Conservation (phyloP, 441 rosid genomes). For the Lagerstroemia fauriei region DNA sequence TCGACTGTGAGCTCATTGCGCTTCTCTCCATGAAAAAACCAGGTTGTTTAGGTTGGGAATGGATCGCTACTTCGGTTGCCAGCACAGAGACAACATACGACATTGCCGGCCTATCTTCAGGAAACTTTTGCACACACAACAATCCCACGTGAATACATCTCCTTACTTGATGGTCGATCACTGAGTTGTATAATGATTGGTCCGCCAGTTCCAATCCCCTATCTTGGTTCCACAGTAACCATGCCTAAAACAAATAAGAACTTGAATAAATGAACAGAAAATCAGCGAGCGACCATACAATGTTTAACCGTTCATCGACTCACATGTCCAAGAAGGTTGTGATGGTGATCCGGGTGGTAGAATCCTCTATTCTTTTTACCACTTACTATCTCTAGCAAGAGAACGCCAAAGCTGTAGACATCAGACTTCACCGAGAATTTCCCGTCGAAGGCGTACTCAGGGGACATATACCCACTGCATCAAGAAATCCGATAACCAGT, state of each 20-base stretch:
- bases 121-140: conserved; percentile 19
- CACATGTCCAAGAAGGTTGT: conserved; percentile 39
- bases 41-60: conserved; percentile 32
- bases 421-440: conserved; percentile 42
- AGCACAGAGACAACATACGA: conserved; percentile 33
- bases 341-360: conserved; percentile 36
- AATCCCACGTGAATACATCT: conserved; percentile 32
- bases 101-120: conserved; percentile 40
- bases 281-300: not conserved
- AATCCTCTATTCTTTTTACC: conserved; percentile 41
- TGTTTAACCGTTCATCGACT: not conserved
- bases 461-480: conserved; percentile 38
- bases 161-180: conserved; percentile 15
- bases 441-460: conserved; percentile 46
- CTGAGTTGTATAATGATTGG: conserved; percentile 6
- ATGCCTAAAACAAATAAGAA: conserved; percentile 24
- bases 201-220: conserved; percentile 35
- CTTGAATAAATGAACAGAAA: not conserved
- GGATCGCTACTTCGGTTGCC: conserved; percentile 17
- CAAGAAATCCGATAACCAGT: not conserved
- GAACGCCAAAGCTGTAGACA: conserved; percentile 45
- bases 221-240: conserved; percentile 36
- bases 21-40: conserved; percentile 32
- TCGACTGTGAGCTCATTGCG: conserved; percentile 4
- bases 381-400: conserved; percentile 33